Percentiles rank a stretch among this genome's conserved stretches.
phyloP scores from a whole-genome alignment of 2,329 filamentous ascomycete species.

The Parastagonospora avenae region DNA sequence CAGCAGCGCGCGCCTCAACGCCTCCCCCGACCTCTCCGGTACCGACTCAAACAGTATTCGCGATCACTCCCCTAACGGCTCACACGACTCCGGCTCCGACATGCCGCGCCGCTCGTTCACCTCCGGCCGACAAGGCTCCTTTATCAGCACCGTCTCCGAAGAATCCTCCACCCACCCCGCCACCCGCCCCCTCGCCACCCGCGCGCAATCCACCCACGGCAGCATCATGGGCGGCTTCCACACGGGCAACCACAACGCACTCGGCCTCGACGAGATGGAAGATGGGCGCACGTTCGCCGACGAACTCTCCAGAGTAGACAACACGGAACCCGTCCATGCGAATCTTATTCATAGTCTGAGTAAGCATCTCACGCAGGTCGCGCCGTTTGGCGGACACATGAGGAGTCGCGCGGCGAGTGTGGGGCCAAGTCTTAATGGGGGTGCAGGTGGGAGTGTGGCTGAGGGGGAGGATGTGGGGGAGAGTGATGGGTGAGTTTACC shows the following conservation, averaged over 20 bases:
- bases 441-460: slow-evolving; percentile 9
- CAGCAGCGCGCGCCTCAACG: slow-evolving; percentile 66
- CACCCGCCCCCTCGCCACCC: slow-evolving; percentile 15
- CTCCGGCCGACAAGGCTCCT: slow-evolving; percentile 35
- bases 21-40: slow-evolving; percentile 39
- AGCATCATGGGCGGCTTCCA: slow-evolving; percentile 24
- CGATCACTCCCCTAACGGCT: slow-evolving; percentile 40
- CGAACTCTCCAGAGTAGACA: slow-evolving; percentile 41
- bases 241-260: slow-evolving; percentile 17
- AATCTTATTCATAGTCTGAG: slow-evolving; percentile 42
- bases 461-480: slow-evolving; percentile 19
- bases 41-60: slow-evolving; percentile 37
- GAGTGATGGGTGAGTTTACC: slow-evolving; percentile 26
- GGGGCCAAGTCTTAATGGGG: slow-evolving; percentile 14
- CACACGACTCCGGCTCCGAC: slow-evolving; percentile 26
- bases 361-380: slow-evolving; percentile 40
- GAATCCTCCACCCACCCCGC: slow-evolving; percentile 28
- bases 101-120: slow-evolving; percentile 36
- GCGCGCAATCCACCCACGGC: slow-evolving; percentile 26
- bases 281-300: slow-evolving; percentile 44
- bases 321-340: slow-evolving; percentile 41
- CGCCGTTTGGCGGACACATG: slow-evolving; percentile 30
- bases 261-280: slow-evolving; percentile 27
- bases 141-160: slow-evolving; percentile 37
- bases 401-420: slow-evolving; percentile 15